These are phyloP conservation scores for Leishmania tarentolae DNA, from an alignment of 208 protist species.

Conservation along the genomic window DNA sequence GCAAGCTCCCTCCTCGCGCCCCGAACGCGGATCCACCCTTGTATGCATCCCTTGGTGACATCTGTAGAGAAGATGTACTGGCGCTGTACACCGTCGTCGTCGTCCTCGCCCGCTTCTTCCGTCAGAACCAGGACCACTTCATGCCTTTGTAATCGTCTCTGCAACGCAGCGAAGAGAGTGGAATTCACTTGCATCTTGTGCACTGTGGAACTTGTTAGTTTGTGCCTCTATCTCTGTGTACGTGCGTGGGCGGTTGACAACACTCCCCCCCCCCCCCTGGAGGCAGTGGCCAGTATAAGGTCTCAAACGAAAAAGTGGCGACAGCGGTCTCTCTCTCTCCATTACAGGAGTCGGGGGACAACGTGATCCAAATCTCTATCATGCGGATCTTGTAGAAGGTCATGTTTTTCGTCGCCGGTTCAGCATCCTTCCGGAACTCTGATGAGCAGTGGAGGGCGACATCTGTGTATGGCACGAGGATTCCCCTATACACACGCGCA, in stretches of 20 bases:
- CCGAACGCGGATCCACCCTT: background rate
- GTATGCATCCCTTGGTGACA: constrained; percentile 55
- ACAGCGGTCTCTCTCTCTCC: too few relatives aligned
- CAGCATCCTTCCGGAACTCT: background rate
- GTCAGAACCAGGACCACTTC: constrained; percentile 80
- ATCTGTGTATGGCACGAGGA: too few relatives aligned
- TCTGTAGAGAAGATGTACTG: constrained; percentile 61
- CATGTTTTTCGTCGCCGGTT: background rate
- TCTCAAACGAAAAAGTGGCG: too few relatives aligned
- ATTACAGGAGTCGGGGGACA: too few relatives aligned
- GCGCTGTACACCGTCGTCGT: constrained; percentile 75
- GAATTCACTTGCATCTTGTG: background rate
- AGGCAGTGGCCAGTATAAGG: too few relatives aligned
- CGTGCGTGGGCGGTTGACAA: background rate
- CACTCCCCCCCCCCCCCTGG: too few relatives aligned
- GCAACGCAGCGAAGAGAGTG: background rate
- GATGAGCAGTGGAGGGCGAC: background rate
- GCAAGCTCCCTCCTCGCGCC: constrained; percentile 15
- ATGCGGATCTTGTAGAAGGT: background rate
- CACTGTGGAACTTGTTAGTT: background rate
- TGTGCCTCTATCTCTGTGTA: background rate
- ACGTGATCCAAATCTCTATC: too few relatives aligned
- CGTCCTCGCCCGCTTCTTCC: constrained; percentile 75
- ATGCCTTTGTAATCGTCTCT: constrained; percentile 54
- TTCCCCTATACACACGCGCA: too few relatives aligned